Conservation (phyloP, 1,139 yeast genomes). For the Yamadazyma conglobata region DNA sequence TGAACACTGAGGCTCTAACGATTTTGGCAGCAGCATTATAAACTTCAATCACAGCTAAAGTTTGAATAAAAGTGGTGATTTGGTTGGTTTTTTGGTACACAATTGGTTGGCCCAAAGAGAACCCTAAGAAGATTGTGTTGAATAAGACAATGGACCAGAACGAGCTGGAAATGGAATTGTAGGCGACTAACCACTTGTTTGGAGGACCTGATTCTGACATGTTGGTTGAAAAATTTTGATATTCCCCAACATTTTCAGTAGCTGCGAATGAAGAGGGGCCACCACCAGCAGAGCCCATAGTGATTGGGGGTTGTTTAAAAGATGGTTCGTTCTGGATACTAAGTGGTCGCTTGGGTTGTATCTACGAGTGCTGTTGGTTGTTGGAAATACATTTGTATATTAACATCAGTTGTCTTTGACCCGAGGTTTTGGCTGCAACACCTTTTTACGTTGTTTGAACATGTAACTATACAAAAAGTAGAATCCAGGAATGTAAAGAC, state of each 20-base stretch:
- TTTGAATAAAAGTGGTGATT: conserved; percentile 68
- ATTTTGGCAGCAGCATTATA: conserved; percentile 72
- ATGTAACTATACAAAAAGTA: conserved; percentile 28
- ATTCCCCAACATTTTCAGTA: no score
- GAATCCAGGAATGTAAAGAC: conserved; percentile 34
- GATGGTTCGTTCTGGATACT: no score
- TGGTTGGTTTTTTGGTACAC: conserved; percentile 58
- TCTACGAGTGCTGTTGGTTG: no score
- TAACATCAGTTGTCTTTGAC: no score
- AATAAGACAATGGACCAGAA: conserved; percentile 44
- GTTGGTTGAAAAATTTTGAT: no score
- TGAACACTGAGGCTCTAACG: conserved; percentile 80
- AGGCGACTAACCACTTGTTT: conserved; percentile 40
- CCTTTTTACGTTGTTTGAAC: conserved; percentile 29
- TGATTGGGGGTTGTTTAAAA: no score
- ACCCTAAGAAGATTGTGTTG: conserved; percentile 37
- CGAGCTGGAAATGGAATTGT: conserved; percentile 44
- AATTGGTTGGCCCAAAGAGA: conserved; percentile 51
- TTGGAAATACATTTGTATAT: no score
- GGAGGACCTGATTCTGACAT: conserved; percentile 25
- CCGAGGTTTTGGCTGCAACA: no score
- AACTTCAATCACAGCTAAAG: conserved; percentile 80
- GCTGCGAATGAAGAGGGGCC: no score
- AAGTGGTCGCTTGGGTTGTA: no score
- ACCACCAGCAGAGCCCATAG: no score